Evolutionary conservation across 768 basidiomycete genomes (phyloP), one percentile per base, ranked within the genome.

Genomic region (Hericium erinaceus): DNA sequence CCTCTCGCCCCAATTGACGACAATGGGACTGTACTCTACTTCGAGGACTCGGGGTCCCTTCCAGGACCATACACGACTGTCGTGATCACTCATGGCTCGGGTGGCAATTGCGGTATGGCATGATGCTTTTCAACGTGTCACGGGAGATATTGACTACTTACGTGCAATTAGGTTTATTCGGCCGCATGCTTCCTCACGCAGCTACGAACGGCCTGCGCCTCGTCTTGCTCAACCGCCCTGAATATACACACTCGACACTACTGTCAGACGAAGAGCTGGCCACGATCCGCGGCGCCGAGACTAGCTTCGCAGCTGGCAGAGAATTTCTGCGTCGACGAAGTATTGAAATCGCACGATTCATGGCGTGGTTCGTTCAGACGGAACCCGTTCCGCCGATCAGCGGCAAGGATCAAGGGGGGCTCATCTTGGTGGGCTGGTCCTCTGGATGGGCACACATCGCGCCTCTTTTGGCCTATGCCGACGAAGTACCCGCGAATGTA

Each of bases 171-270:
- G 33, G 33, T 33, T 33, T 33, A 33, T 77, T 77, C 57, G 55
- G 69, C 26, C 70, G 61, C 39, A 52, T 74, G 13, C 44, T 69
- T 16, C 59, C 65, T 3, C 40, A 65, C 6, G 70, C 73, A 1
- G 28, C 60, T 0, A 20, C 57, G 0, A 59, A 66, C 52, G 68
- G 68, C 24, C 48, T 73, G 8, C 72, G 76, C 0, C 51, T 76
- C 38, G 68, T 77, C 28, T 65, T 70, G 2, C 51, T 71, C 28
- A 76, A 70, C 55, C 68, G 74, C 37, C 68, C 74, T 0, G 66
- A 68, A 41, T 75, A 73, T 54, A 65, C 68, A 5, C 68, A 70
- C 9, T 75, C 77, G 0, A 72, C 74, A 1, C 67, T 68, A 1
- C 69, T 67, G 60, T 61, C 68, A 1, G 38, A 59, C 11, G 56